Evolutionary conservation across 371 early-diverging fungal genomes (phyloP).

Genomic region (Mucor circinelloides): DNA sequence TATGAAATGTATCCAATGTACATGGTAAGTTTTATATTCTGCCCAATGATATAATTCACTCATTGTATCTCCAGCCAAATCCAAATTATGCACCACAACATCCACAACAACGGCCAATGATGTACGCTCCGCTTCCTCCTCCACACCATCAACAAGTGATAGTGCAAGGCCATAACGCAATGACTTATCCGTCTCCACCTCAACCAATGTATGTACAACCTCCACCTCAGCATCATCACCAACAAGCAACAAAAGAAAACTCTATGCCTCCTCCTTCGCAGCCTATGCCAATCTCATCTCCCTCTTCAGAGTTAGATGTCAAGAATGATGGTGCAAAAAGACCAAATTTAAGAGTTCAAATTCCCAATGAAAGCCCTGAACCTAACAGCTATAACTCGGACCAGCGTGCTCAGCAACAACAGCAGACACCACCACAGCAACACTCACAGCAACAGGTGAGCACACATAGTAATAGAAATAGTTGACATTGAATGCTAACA

Average conservation of each 20-base stretch:
- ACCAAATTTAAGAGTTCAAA: conserved; percentile 53
- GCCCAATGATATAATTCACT: conserved; percentile 4
- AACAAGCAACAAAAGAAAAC: neutral
- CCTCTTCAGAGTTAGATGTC: conserved; percentile 7
- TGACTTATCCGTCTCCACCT: conserved; percentile 32
- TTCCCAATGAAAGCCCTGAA: conserved; percentile 27
- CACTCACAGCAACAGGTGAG: neutral
- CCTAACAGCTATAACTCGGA: neutral
- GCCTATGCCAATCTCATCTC: conserved; percentile 7
- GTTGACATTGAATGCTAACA: neutral
- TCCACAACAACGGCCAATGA: conserved; percentile 5
- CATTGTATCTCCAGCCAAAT: neutral
- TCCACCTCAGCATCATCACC: neutral
- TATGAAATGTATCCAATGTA: conserved; percentile 26
- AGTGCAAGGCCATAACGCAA: conserved; percentile 2
- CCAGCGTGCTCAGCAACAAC: neutral
- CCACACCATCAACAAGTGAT: conserved; percentile 12
- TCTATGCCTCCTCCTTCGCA: conserved; percentile 11
- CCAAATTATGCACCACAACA: conserved; percentile 5
- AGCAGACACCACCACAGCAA: neutral
- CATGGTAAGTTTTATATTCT: conserved; percentile 14
- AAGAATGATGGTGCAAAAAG: conserved; percentile 23
- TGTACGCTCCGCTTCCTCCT: conserved; percentile 11
- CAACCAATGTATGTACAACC: conserved; percentile 18
- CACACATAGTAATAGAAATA: neutral